Conservation (phyloP, 73 alveolate species). For the Paramecium tetraurelia region DNA sequence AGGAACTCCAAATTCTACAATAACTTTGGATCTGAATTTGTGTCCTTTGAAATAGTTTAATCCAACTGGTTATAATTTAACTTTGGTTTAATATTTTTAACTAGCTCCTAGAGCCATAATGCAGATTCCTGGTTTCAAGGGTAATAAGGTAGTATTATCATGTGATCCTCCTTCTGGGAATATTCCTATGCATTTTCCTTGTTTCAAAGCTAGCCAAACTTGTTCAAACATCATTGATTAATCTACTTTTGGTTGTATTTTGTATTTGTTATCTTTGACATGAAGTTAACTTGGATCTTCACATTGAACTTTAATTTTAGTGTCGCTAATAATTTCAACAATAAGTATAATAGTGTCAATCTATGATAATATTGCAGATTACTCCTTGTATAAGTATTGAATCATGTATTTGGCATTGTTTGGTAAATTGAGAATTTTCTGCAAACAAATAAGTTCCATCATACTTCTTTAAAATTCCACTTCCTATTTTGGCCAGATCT, state of each 20-base stretch:
- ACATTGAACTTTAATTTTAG: conserved; percentile 46
- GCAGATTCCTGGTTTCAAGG: conserved; percentile 95
- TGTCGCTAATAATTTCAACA: conserved; percentile 63
- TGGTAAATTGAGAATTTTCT: conserved; percentile 68
- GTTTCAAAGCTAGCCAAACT: conserved; percentile 77
- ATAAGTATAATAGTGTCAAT: conserved; percentile 53
- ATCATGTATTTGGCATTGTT: conserved; percentile 65
- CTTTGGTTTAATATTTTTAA: conserved; percentile 82
- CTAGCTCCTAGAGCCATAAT: conserved; percentile 94
- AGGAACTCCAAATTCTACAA: conserved; percentile 92
- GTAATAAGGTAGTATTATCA: conserved; percentile 88
- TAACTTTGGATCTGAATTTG: conserved; percentile 88
- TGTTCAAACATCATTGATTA: conserved; percentile 85
- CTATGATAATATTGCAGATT: conserved; percentile 12
- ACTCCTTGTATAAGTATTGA: conserved; percentile 64
- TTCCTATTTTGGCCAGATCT: conserved; percentile 75
- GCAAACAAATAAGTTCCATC: conserved; percentile 69
- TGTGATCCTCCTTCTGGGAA: conserved; percentile 99
- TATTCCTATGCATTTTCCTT: conserved; percentile 90
- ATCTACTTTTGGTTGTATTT: conserved; percentile 93
- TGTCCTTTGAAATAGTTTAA: conserved; percentile 91
- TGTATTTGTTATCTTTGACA: conserved; percentile 62
- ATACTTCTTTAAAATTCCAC: conserved; percentile 66
- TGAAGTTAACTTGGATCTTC: conserved; percentile 21
- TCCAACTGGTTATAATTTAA: conserved; percentile 89